phyloP scores from a whole-genome alignment of 1,284 basidiomycete species.

The Trametes versicolor region DNA sequence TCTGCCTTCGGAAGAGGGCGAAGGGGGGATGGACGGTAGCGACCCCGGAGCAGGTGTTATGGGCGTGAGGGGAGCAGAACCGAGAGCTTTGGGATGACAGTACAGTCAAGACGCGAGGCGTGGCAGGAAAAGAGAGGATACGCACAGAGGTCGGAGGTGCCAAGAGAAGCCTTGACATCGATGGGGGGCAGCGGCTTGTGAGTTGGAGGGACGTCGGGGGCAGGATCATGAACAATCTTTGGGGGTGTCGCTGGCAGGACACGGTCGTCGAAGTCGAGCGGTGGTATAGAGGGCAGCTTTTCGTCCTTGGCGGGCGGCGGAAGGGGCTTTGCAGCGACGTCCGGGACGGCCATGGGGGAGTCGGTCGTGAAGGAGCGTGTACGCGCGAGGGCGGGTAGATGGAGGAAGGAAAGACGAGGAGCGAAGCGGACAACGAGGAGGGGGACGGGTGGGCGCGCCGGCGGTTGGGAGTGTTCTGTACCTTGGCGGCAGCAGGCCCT shows the following conservation, averaged over 20 bases:
- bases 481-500: constrained; percentile 13
- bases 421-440: constrained; percentile 1
- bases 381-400: constrained; percentile 25
- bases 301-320: constrained; percentile 46
- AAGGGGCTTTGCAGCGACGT: constrained; percentile 41
- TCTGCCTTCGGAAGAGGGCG: constrained; percentile 52
- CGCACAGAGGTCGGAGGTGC: constrained; percentile 38
- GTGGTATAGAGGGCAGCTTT: constrained; percentile 49
- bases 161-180: constrained; percentile 44
- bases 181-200: constrained; percentile 41
- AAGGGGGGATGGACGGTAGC: constrained; percentile 37
- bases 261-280: constrained; percentile 38
- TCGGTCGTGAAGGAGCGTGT: constrained; percentile 28
- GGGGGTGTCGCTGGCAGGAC: constrained; percentile 48
- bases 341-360: constrained; percentile 31
- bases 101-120: background rate
- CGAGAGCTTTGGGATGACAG: constrained; percentile 23
- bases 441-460: background rate
- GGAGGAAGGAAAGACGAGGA: constrained; percentile 15
- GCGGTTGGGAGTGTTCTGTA: background rate
- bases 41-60: constrained; percentile 36
- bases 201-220: constrained; percentile 25
- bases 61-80: constrained; percentile 36
- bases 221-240: constrained; percentile 42
- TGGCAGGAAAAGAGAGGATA: constrained; percentile 18